Percentiles rank a stretch among this genome's conserved stretches.
Conservation (phyloP, 2,329 filamentous ascomycete species). For the Gaeumannomyces sp. region DNA sequence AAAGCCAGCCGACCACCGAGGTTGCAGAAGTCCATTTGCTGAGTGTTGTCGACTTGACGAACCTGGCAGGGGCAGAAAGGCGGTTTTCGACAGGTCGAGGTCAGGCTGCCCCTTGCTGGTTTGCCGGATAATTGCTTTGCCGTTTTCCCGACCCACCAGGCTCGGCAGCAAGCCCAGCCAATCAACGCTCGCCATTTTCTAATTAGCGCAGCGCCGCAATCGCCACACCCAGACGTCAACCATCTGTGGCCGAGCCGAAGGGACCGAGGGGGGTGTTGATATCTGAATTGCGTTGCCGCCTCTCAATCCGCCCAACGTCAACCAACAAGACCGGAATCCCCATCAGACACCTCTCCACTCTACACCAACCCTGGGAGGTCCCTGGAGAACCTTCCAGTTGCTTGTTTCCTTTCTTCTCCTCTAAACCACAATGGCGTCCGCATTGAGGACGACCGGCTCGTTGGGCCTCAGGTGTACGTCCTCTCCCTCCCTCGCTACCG, state of each 20-base stretch:
- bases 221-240: background rate
- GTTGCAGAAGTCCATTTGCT: too few relatives aligned
- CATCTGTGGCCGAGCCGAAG: background rate
- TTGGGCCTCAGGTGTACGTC: constrained; percentile 36
- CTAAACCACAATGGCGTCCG: constrained; percentile 37
- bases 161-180: background rate
- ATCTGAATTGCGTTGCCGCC: background rate
- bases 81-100: too few relatives aligned
- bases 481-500: background rate
- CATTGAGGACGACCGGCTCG: constrained; percentile 44
- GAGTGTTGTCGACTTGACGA: too few relatives aligned
- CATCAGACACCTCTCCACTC: constrained; percentile 7
- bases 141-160: background rate
- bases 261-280: background rate
- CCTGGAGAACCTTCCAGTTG: constrained; percentile 1
- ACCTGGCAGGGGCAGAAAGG: too few relatives aligned
- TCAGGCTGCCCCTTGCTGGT: too few relatives aligned
- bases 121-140: background rate
- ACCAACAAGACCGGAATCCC: background rate
- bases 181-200: background rate
- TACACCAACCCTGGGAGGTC: background rate
- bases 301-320: background rate
- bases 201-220: background rate
- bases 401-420: background rate
- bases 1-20: too few relatives aligned